Base-by-base conservation (phyloP, 139 green algal genomes). In the Zygnema circumcarinatum region DNA sequence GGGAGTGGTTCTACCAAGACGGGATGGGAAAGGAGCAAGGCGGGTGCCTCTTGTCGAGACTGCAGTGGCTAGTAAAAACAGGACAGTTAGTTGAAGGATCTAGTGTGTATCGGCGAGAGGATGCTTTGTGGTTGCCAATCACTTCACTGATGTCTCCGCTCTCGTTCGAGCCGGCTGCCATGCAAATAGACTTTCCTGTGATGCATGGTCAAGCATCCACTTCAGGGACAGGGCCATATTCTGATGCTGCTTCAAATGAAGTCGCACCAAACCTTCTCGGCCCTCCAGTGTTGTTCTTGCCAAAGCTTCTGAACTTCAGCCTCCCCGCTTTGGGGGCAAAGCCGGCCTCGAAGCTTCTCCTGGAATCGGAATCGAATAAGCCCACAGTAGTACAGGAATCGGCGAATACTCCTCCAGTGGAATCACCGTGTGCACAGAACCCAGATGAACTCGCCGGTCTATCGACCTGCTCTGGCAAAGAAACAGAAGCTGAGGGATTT, bases 1-100 rank as follows among this genome's bases (percentile, higher is more conserved):
- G 11, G 21, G 2, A 2, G 2, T 86, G 79, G 79, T 86, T 42
- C 52, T 86, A 86, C 52, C 38, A 38, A 29, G 79, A 86, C 16
- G 79, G 42, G 3, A 79, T 86, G 41, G 79, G 79, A 38, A 79
- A 79, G 79, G 42, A 86, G 79, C 41, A 79, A 29, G 79, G 79
- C 3, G 79, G 79, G 29, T 67, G 73, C 56, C 32, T 31, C 1
- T 76, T 79, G 35, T 73, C 79, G 1, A 67, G 79, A 39, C 52
- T 86, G 32, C 79, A 86, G 29, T 86, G 79, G 79, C 39, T 86
- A 29, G 79, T 86, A 7, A 86, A 38, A 21, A 29, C 42, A 31
- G 79, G 79, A 36, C 2, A 78, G 20, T 68, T 86, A 29, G 42
- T 41, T 21, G 79, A 86, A 31, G 79, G 79, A 29, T 62, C 33